Percentiles rank a stretch among this genome's conserved stretches.
Conservation (phyloP, 1,139 yeast species). For the Yamadazyma blattariae region DNA sequence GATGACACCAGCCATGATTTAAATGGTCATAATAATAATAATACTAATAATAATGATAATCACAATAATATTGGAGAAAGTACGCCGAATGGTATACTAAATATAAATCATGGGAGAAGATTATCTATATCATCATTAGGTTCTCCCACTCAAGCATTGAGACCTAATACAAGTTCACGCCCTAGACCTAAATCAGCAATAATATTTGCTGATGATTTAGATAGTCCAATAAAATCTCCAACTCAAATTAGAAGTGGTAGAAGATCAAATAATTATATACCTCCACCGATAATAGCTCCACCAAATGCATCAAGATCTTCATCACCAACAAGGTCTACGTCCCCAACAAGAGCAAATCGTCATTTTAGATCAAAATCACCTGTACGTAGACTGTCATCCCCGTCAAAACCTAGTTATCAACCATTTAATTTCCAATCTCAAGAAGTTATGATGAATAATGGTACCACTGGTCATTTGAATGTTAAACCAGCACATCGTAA, state of each 20-base stretch:
- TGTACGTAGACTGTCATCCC: constrained; percentile 25
- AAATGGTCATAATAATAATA: no score
- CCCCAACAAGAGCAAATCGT: constrained; percentile 28
- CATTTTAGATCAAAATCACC: constrained; percentile 33
- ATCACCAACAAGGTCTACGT: constrained; percentile 31
- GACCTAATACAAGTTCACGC: constrained; percentile 11
- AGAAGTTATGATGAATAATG: constrained; percentile 31
- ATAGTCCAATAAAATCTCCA: constrained; percentile 8
- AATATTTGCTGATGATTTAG: constrained; percentile 4
- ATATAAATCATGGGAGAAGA: constrained; percentile 18
- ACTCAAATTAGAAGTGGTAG: constrained; percentile 5
- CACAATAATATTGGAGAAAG: no score
- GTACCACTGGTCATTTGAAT: constrained; percentile 26
- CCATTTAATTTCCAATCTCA: constrained; percentile 49
- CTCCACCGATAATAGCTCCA: constrained; percentile 17
- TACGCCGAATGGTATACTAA: no score
- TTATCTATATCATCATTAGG: constrained; percentile 22
- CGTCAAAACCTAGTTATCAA: constrained; percentile 25
- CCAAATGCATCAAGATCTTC: constrained; percentile 17
- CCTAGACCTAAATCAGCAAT: constrained; percentile 39
- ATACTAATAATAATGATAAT: no score
- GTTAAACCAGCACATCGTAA: constrained; percentile 73
- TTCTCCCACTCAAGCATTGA: constrained; percentile 15
- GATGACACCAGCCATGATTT: no score
- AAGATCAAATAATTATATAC: constrained; percentile 8